phyloP scores from a whole-genome alignment of 2,329 filamentous ascomycete genomes.

The Phialocephala subalpina region DNA sequence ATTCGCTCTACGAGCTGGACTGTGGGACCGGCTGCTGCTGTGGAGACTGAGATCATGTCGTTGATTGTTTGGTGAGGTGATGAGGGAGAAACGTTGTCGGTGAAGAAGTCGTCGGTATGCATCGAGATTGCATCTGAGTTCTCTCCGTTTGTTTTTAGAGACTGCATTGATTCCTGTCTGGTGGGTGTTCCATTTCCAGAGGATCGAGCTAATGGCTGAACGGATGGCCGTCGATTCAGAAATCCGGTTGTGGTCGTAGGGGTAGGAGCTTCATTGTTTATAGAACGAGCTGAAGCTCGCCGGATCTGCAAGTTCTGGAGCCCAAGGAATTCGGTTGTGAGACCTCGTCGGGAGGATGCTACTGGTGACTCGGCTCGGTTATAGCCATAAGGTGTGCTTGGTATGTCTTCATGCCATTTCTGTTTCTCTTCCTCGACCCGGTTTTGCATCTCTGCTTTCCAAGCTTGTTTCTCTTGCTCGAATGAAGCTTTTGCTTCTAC shows the following conservation, averaged over 20 bases:
- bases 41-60: slow-evolving; percentile 89
- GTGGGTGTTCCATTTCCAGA: slow-evolving; percentile 42
- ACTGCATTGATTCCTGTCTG: slow-evolving; percentile 42
- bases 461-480: slow-evolving; percentile 64
- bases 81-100: slow-evolving; percentile 61
- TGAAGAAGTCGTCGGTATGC: slow-evolving; percentile 52
- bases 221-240: slow-evolving; percentile 38
- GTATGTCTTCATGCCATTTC: slow-evolving; percentile 62
- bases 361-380: slow-evolving; percentile 42
- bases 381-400: slow-evolving; percentile 39
- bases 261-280: slow-evolving; percentile 39
- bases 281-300: slow-evolving; percentile 40
- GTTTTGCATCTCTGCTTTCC: slow-evolving; percentile 63
- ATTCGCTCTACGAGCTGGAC: slow-evolving; percentile 97
- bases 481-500: slow-evolving; percentile 63
- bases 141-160: slow-evolving; percentile 37
- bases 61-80: slow-evolving; percentile 76
- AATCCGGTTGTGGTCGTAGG: slow-evolving; percentile 33
- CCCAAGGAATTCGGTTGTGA: slow-evolving; percentile 46
- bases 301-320: slow-evolving; percentile 46
- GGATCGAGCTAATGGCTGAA: slow-evolving; percentile 34
- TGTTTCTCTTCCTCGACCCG: slow-evolving; percentile 70
- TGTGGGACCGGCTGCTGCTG: slow-evolving; percentile 87
- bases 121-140: slow-evolving; percentile 36
- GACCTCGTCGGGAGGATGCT: slow-evolving; percentile 40